Evolutionary conservation across 495 filamentous ascomycete species (phyloP).

Genomic region (Trypethelium eluteriae): DNA sequence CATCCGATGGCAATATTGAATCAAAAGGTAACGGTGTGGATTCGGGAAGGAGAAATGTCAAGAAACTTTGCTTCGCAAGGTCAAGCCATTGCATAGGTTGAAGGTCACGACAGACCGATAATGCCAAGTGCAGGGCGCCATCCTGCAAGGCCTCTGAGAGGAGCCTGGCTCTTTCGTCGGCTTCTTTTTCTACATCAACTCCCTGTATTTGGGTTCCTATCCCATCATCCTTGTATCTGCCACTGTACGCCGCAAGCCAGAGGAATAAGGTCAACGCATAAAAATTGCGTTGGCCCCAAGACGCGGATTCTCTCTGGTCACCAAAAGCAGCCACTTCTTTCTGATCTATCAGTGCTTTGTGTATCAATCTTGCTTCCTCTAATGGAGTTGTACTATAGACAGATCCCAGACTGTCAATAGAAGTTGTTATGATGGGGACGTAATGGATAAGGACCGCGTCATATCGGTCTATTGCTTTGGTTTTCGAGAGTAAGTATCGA

Average conservation of each 20-base stretch:
- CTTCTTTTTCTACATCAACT: conserved; percentile 56
- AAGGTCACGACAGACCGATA: conserved; percentile 73
- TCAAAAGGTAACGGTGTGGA: conserved; percentile 59
- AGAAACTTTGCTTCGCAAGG: conserved; percentile 63
- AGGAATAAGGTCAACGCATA: conserved; percentile 40
- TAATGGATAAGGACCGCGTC: conserved; percentile 68
- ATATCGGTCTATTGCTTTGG: conserved; percentile 64
- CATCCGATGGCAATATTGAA: conserved; percentile 49
- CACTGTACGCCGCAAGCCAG: conserved; percentile 91
- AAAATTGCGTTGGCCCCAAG: conserved; percentile 5
- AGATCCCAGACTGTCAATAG: conserved; percentile 65
- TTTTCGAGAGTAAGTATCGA: conserved; percentile 51
- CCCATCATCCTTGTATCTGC: conserved; percentile 67
- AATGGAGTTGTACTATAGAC: conserved; percentile 27
- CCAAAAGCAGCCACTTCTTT: conserved; percentile 47
- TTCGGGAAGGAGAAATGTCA: conserved; percentile 69
- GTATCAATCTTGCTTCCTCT: conserved; percentile 53
- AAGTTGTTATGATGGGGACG: conserved; percentile 65
- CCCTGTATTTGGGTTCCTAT: conserved; percentile 46
- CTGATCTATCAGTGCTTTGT: conserved; percentile 55
- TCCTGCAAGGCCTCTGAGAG: conserved; percentile 76
- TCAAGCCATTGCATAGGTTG: conserved; percentile 72
- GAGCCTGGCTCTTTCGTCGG: conserved; percentile 56
- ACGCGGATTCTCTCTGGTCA: background rate
- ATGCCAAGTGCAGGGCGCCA: conserved; percentile 83